phyloP scores from a whole-genome alignment of 139 green algal species.

The Gonium pectorale region DNA sequence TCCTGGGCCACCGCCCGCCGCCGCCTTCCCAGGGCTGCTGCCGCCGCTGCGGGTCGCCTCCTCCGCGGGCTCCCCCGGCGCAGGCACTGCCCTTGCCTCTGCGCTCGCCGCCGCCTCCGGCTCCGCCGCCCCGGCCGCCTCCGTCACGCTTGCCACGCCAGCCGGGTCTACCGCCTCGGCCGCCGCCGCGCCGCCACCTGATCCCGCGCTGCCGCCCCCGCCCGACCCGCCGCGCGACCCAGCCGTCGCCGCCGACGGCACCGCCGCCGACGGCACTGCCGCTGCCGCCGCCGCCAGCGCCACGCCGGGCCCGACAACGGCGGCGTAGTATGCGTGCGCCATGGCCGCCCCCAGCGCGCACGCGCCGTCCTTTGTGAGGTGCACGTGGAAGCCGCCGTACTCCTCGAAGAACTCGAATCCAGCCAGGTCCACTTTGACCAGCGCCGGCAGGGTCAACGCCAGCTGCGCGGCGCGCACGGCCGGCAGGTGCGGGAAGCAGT shows the following conservation, averaged over 20 bases:
- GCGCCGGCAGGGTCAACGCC: neutral
- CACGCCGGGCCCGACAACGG: constrained; percentile 24
- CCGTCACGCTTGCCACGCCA: neutral
- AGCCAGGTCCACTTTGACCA: constrained; percentile 18
- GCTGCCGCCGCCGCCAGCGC: neutral
- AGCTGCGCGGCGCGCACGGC: constrained; percentile 18
- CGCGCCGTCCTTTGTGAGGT: constrained; percentile 37
- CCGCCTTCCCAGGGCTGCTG: no score
- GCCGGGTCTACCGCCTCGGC: no score
- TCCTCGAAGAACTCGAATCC: constrained; percentile 43
- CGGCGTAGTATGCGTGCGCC: constrained; percentile 29
- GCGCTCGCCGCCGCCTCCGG: neutral
- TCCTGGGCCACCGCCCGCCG: no score
- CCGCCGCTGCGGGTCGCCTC: no score
- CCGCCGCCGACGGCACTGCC: neutral
- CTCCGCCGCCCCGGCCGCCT: neutral
- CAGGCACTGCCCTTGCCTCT: no score
- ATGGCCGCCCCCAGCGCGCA: neutral
- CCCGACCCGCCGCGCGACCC: neutral
- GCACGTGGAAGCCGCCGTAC: constrained; percentile 35
- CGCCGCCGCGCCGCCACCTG: neutral
- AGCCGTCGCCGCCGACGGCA: neutral
- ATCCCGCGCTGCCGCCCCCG: neutral
- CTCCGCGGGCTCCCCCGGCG: no score
- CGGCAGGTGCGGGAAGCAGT: constrained; percentile 24